Conservation (phyloP, 805 yeast species). For the Brettanomyces custersianus region DNA sequence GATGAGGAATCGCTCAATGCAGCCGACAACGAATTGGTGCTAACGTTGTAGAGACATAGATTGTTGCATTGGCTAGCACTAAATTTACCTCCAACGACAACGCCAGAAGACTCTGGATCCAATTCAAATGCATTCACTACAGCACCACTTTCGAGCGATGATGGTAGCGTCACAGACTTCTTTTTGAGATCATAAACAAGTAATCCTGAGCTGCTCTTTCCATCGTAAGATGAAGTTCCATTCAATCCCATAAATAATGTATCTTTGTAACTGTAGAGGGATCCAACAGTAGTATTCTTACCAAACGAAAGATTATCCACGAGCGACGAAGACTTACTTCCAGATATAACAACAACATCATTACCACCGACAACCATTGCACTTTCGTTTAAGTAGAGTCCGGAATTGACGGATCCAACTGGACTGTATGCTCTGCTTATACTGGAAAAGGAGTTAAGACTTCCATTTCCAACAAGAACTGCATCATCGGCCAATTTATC, state of each 20-base stretch:
- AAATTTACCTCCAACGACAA: conserved; percentile 72
- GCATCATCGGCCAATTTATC: conserved; percentile 12
- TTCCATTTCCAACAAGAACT: conserved; percentile 7
- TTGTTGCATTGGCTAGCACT: conserved; percentile 40
- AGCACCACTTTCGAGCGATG: conserved; percentile 31
- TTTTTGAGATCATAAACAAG: conserved; percentile 38
- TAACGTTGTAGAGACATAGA: conserved; percentile 58
- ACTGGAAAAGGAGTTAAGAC: background rate
- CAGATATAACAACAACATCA: conserved; percentile 7
- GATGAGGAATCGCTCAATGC: conserved; percentile 39
- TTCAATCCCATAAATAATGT: conserved; percentile 38
- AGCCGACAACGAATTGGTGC: conserved; percentile 4
- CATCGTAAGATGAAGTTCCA: conserved; percentile 22
- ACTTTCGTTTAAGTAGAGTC: conserved; percentile 39
- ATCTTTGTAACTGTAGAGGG: conserved; percentile 29
- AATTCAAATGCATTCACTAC: conserved; percentile 32
- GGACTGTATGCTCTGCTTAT: background rate
- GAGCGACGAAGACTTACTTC: conserved; percentile 2
- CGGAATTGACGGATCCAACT: conserved; percentile 12
- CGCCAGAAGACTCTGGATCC: conserved; percentile 30
- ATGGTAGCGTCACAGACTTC: background rate
- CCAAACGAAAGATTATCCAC: conserved; percentile 12
- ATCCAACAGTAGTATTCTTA: conserved; percentile 12
- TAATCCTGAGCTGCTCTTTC: conserved; percentile 32
- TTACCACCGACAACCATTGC: conserved; percentile 31